These are phyloP conservation scores for Clonostachys rosea DNA, from an alignment of 2,329 filamentous ascomycete species.

Conservation along the genomic window DNA sequence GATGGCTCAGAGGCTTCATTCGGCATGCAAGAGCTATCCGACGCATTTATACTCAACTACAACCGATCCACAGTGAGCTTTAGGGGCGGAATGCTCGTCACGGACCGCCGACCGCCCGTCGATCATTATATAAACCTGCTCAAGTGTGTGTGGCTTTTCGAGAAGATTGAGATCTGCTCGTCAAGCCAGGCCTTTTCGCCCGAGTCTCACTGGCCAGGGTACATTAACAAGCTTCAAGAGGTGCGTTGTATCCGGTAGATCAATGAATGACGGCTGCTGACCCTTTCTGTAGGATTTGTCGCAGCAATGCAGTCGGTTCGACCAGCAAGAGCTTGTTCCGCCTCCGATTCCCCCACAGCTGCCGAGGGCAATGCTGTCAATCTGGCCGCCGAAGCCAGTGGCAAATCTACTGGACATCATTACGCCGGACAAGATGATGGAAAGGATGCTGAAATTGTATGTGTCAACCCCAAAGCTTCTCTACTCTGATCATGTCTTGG, in stretches of 20 bases:
- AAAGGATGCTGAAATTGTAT: constrained; percentile 16
- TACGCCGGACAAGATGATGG: constrained; percentile 23
- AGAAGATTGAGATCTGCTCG: constrained; percentile 10
- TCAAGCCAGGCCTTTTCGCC: constrained; percentile 8
- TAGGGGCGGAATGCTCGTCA: constrained; percentile 15
- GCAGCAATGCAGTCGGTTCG: background rate
- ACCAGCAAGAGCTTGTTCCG: constrained; percentile 13
- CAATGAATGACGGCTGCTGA: too few species aligned
- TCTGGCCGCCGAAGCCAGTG: constrained; percentile 20
- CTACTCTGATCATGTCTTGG: too few species aligned
- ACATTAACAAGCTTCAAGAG: background rate
- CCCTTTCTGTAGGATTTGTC: too few species aligned
- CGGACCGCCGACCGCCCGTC: constrained; percentile 11
- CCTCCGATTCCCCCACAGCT: constrained; percentile 9
- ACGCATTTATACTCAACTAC: background rate
- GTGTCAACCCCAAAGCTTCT: too few species aligned
- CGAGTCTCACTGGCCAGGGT: background rate
- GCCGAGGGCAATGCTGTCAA: constrained; percentile 14
- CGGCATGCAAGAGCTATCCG: background rate
- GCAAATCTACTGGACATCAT: constrained; percentile 19
- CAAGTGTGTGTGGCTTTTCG: constrained; percentile 24
- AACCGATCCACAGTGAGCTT: constrained; percentile 5
- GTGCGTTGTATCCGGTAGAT: background rate
- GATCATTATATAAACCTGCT: constrained; percentile 22
- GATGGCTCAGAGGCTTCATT: constrained; percentile 10